A percentile compares a stretch with the other conserved stretches of the same genome.
phyloP scores from a whole-genome alignment of 2,329 filamentous ascomycete genomes.

The Aspergillus fischeri region DNA sequence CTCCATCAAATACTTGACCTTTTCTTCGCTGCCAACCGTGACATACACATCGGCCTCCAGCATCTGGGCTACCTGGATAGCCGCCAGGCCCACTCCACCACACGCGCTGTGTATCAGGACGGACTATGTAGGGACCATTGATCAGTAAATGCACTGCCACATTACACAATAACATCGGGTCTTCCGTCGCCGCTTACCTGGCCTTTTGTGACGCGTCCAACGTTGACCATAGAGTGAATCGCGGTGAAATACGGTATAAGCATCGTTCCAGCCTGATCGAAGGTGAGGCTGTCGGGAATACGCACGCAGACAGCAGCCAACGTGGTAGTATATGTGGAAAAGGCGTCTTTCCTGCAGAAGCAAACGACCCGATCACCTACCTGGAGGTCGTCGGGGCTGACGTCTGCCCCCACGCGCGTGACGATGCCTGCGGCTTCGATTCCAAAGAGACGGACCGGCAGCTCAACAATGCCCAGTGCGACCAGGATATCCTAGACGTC shows the following conservation, averaged over 20 bases:
- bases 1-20: constrained; percentile 15
- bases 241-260: constrained; percentile 4
- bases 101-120: constrained; percentile 9
- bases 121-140: not conserved
- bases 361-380: constrained; percentile 22
- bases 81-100: constrained; percentile 4
- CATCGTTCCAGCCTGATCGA: constrained; percentile 5
- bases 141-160: too few relatives aligned
- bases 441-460: constrained; percentile 12
- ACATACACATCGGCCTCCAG: constrained; percentile 8
- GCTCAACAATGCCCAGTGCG: constrained; percentile 11
- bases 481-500: constrained; percentile 13
- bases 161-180: too few relatives aligned
- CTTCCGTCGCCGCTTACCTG: not conserved
- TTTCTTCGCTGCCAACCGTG: constrained; percentile 23
- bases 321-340: not conserved
- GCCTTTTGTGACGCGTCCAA: constrained; percentile 1
- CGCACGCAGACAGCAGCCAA: constrained; percentile 4
- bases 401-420: constrained; percentile 14
- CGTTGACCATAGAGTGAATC: constrained; percentile 6
- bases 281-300: constrained; percentile 2
- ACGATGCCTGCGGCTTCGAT: constrained; percentile 22
- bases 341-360: not conserved
- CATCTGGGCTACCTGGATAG: constrained; percentile 6
- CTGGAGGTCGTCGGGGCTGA: constrained; percentile 8